Evolutionary conservation across 2,329 filamentous ascomycete species (phyloP).

Genomic region (Hansfordia pulvinata): DNA sequence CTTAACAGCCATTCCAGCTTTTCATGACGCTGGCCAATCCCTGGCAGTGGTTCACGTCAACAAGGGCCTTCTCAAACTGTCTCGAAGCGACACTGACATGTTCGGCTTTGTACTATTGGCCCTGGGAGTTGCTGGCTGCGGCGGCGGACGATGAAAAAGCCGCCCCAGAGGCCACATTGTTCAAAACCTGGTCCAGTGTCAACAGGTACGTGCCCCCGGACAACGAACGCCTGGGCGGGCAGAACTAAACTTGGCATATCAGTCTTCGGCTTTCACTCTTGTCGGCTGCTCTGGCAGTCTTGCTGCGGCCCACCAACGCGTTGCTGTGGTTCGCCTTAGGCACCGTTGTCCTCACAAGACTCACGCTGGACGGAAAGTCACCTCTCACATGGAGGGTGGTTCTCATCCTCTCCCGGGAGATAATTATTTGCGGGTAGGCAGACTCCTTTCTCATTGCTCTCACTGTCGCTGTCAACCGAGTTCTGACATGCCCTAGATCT

Average conservation of each 20-base stretch:
- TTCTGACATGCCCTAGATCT: constrained; percentile 20
- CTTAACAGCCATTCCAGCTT: constrained; percentile 33
- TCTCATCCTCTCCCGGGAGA: constrained; percentile 46
- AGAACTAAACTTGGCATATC: no score
- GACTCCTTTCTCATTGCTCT: constrained; percentile 23
- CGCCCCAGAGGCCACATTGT: constrained; percentile 18
- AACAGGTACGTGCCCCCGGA: constrained; percentile 17
- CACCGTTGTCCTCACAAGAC: constrained; percentile 31
- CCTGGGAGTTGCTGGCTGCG: constrained; percentile 56
- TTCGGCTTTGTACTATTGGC: constrained; percentile 70
- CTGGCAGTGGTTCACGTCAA: constrained; percentile 96
- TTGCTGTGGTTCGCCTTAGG: constrained; percentile 69
- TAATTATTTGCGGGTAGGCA: constrained; percentile 42
- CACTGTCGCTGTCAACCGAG: no score
- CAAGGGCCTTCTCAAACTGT: constrained; percentile 86
- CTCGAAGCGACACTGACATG: constrained; percentile 82
- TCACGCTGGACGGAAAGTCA: constrained; percentile 24
- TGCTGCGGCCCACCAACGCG: constrained; percentile 79
- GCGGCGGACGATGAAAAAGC: constrained; percentile 24
- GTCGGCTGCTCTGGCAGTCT: constrained; percentile 68
- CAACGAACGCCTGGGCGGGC: no score
- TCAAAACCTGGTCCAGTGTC: constrained; percentile 15
- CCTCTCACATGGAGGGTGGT: constrained; percentile 28
- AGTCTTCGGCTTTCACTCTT: constrained; percentile 52
- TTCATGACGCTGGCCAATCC: constrained; percentile 61